Evolutionary conservation across 345 rosid species (phyloP).

Genomic region (Murraya paniculata): DNA sequence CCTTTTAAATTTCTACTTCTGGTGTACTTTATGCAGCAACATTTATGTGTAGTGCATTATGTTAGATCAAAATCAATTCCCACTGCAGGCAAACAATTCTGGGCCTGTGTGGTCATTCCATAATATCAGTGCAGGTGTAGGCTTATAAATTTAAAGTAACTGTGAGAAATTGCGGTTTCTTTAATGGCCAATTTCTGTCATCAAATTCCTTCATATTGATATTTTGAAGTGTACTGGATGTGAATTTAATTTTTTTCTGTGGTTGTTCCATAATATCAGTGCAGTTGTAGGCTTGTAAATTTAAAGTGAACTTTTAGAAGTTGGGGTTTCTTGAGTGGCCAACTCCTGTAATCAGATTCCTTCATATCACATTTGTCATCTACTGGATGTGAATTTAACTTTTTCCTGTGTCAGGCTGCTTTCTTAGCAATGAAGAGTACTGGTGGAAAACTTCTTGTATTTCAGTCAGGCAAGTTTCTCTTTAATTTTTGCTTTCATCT

Average conservation of each 20-base stretch:
- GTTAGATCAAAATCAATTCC: not conserved
- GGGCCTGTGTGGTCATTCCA: not conserved
- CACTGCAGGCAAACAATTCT: not conserved
- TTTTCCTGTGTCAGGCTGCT: slow-evolving; percentile 57
- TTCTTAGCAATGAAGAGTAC: slow-evolving; percentile 89
- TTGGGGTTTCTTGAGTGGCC: not conserved
- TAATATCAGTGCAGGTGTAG: not conserved
- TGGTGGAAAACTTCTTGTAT: slow-evolving; percentile 93
- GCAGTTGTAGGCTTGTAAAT: not conserved
- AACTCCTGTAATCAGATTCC: not conserved
- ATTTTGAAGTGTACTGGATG: not conserved
- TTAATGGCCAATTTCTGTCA: not conserved
- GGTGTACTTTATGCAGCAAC: not conserved
- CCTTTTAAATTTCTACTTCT: not conserved
- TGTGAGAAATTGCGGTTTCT: not conserved
- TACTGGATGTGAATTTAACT: not conserved
- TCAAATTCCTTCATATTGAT: not conserved
- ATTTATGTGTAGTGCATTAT: not conserved
- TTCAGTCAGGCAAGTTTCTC: slow-evolving; percentile 74
- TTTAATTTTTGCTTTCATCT: not conserved
- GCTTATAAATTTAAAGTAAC: not conserved
- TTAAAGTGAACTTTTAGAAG: not conserved
- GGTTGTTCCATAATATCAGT: not conserved
- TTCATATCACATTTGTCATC: not conserved
- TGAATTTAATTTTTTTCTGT: not conserved